Evolutionary conservation across 305 asterid species (phyloP).

Genomic region (Fraxinus albicans): DNA sequence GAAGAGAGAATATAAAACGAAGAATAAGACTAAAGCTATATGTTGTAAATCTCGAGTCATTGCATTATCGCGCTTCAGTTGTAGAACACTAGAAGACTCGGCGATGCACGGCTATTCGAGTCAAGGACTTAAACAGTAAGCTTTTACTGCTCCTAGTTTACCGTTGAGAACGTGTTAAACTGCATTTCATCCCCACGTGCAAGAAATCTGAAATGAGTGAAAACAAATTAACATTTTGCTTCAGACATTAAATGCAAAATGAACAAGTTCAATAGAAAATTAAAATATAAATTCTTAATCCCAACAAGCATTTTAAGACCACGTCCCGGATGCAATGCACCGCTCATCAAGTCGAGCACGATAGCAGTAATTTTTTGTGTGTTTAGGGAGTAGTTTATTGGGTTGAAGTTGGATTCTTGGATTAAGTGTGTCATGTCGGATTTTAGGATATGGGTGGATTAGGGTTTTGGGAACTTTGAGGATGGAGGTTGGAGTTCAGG

Average conservation of each 20-base stretch:
- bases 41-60: neutral
- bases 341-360: neutral
- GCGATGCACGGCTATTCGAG: neutral
- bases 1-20: neutral
- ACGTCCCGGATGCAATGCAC: neutral
- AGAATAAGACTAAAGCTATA: neutral
- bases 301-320: neutral
- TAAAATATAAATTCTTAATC: neutral
- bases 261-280: neutral
- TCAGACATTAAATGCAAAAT: neutral
- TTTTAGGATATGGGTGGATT: conserved; percentile 59
- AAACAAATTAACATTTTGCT: neutral
- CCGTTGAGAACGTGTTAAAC: neutral
- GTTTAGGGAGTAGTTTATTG: conserved; percentile 35
- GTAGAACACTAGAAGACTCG: neutral
- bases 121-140: neutral
- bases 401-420: conserved; percentile 35
- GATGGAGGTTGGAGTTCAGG: conserved; percentile 33
- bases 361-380: conserved; percentile 8
- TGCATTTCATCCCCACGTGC: neutral
- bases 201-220: neutral
- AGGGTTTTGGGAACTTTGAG: conserved; percentile 43
- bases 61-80: neutral
- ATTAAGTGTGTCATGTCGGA: conserved; percentile 57
- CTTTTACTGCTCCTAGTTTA: neutral